These are phyloP conservation scores for Pythium scleroteichum DNA, from an alignment of 352 stramenopile species.

Conservation along the genomic window DNA sequence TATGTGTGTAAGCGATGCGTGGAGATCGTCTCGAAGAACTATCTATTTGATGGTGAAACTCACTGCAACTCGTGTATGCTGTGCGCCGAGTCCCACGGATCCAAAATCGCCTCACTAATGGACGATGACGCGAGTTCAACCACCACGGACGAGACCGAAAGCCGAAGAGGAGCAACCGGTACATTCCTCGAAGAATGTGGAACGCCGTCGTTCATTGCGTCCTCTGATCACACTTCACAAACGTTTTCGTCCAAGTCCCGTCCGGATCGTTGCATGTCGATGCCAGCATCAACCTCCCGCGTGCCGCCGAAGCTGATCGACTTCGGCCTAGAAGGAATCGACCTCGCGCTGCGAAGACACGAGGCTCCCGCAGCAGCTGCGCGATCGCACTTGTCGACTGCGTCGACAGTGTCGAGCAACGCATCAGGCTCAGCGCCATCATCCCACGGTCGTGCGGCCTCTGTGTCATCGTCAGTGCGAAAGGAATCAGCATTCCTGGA, in stretches of 20 bases:
- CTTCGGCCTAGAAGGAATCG: slow-evolving; percentile 14
- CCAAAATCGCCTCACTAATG: slow-evolving; percentile 26
- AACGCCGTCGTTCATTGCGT: slow-evolving; percentile 8
- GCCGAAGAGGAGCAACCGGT: slow-evolving; percentile 7
- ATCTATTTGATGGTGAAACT: slow-evolving; percentile 43
- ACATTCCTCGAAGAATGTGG: neutral
- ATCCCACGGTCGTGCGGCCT: slow-evolving; percentile 1
- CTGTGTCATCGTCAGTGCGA: slow-evolving; percentile 5
- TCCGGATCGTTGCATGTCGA: slow-evolving; percentile 15
- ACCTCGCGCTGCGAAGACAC: slow-evolving; percentile 7
- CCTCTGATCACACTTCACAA: neutral
- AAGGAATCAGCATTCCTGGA: neutral
- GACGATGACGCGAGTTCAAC: slow-evolving; percentile 23
- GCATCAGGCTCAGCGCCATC: too few relatives aligned
- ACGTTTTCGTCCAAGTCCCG: slow-evolving; percentile 1
- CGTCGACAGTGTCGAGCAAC: neutral
- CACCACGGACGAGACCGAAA: slow-evolving; percentile 10
- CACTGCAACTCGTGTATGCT: slow-evolving; percentile 55
- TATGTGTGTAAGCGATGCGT: slow-evolving; percentile 73
- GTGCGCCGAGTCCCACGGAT: slow-evolving; percentile 43
- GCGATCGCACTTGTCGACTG: neutral
- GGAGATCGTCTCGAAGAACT: slow-evolving; percentile 62
- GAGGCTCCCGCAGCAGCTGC: neutral
- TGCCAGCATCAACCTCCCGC: neutral
- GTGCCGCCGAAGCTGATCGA: slow-evolving; percentile 18